Evolutionary conservation across 768 basidiomycete genomes (phyloP), one percentile per base, ranked within the genome.

Genomic region (Scleroderma bovista): DNA sequence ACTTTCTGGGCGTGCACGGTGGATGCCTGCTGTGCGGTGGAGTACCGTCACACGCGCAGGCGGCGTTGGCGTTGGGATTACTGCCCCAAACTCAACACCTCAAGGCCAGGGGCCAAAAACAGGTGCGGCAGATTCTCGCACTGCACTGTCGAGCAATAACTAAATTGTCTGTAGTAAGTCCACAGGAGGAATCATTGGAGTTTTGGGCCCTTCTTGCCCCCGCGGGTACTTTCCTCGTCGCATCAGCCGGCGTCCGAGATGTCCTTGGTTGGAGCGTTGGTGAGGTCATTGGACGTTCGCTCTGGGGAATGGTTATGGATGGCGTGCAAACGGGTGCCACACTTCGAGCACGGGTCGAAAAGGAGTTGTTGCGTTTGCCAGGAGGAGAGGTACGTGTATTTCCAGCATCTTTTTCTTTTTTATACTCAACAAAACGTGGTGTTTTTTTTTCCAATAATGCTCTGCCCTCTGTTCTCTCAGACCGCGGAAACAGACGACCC

Each of bases 1-100:
- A 32, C 75, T 99, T n/a, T 81, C 80, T 49, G 94, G 87, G 1
- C 76, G 95, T 9, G 79, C 84, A 26, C 71, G 85, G 40, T 76
- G 76, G 59, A 84, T 89, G 75, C 80, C 82, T 8, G 62, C 57
- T 2, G 64, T 92, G 20, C 65, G 62, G 4, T 93, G 90, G 90
- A 72, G 69, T 3, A 70, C 73, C 33, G 67, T 93, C 24, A 65
- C 70, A 2, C 61, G 64, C 24, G 75, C 74, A 3, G 83, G 83
- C 19, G 84, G 81, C 13, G 42, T 76, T 22, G 57, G 64, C 23
- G 56, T 44, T 50, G 40, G 39, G 31, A 12, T 45, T 33, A 17
- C 39, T 19, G 13, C 40, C 20, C 37, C 36, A 44, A 17, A 15
- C 34, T 31, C 44, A 29, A 7, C n/a, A 10, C 15, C 44, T 8